Evolutionary conservation across 2,329 filamentous ascomycete genomes (phyloP).

Genomic region (Fusarium cicatricum): DNA sequence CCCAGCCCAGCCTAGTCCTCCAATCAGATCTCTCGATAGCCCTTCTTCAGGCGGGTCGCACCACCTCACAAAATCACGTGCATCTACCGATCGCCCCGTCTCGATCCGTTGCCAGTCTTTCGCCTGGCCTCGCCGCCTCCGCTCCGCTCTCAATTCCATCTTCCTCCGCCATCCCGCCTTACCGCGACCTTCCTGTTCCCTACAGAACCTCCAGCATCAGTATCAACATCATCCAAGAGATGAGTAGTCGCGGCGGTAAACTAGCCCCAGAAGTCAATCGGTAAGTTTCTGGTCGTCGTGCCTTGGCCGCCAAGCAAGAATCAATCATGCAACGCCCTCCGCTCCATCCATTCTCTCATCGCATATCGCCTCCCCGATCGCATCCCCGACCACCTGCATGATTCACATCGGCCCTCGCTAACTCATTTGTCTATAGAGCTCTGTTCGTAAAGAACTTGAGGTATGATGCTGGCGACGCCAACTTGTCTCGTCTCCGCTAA

Average conservation of each 20-base stretch:
- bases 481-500: slow-evolving; percentile 44
- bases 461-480: slow-evolving; percentile 57
- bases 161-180: slow-evolving; percentile 37
- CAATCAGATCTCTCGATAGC: slow-evolving; percentile 13
- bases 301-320: slow-evolving; percentile 19
- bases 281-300: slow-evolving; percentile 54
- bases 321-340: slow-evolving; percentile 19
- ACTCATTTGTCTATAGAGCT: slow-evolving; percentile 70
- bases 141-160: slow-evolving; percentile 42
- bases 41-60: slow-evolving; percentile 11
- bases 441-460: slow-evolving; percentile 99
- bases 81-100: slow-evolving; percentile 28
- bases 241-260: slow-evolving; percentile 97
- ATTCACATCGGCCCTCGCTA: slow-evolving; percentile 39
- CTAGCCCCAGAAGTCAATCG: slow-evolving; percentile 99
- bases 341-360: slow-evolving; percentile 16
- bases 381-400: slow-evolving; percentile 1
- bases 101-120: slow-evolving; percentile 41
- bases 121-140: slow-evolving; percentile 43
- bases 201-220: slow-evolving; percentile 45
- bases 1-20: slow-evolving; percentile 17
- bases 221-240: slow-evolving; percentile 69
- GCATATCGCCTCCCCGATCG: slow-evolving; percentile 11
- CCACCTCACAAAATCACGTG: slow-evolving; percentile 42
- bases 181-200: slow-evolving; percentile 40